Percentiles rank a stretch among this genome's conserved stretches.
Evolutionary conservation across 192 early-diverging fungal species (phyloP).

Genomic region (Umbelopsis vinacea): DNA sequence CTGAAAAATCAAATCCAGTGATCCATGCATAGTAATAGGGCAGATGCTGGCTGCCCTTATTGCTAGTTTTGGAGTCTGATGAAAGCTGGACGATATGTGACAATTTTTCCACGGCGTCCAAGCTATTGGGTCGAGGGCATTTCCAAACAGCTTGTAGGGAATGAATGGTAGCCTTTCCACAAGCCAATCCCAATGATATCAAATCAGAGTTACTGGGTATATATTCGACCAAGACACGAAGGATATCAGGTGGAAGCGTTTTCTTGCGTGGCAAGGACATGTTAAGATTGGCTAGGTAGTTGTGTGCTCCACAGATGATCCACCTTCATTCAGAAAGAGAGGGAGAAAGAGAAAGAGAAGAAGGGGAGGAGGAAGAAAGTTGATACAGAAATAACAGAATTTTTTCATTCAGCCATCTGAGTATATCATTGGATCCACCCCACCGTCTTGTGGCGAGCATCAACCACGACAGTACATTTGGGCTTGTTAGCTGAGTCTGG

Average conservation of each 20-base stretch:
- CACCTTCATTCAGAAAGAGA: neutral
- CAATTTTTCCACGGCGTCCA: neutral
- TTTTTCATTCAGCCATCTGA: neutral
- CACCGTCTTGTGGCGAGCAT: too few relatives aligned
- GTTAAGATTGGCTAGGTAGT: neutral
- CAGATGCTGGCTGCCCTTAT: neutral
- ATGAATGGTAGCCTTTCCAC: neutral
- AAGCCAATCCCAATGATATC: neutral
- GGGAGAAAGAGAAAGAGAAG: constrained; percentile 1
- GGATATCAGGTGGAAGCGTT: neutral
- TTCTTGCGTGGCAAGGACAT: neutral
- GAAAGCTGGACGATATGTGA: neutral
- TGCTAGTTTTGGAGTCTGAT: neutral
- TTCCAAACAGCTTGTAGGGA: neutral
- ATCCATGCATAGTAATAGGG: constrained; percentile 8
- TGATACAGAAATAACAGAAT: neutral
- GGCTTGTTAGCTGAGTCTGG: too few relatives aligned
- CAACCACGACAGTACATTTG: too few relatives aligned
- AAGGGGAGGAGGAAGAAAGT: neutral
- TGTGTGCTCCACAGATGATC: neutral
- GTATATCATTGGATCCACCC: neutral
- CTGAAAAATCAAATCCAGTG: constrained; percentile 1
- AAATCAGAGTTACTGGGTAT: neutral
- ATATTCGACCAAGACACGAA: neutral
- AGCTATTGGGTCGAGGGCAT: neutral